Conservation (phyloP, 2,329 filamentous ascomycete genomes). For the Diplocarpon mali region DNA sequence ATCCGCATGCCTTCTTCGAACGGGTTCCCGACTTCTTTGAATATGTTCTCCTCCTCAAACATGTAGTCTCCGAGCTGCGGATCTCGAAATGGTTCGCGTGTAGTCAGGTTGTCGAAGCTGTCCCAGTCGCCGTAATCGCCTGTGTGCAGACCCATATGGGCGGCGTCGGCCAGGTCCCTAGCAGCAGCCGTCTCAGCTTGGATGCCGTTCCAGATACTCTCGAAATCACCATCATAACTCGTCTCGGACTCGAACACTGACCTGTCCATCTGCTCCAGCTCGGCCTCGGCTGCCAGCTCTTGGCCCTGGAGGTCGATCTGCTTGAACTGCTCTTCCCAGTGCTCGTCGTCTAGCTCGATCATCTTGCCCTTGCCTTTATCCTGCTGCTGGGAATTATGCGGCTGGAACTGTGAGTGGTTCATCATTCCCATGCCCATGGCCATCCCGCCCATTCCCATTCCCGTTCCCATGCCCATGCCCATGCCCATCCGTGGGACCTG, state of each 20-base stretch:
- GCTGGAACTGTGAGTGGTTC: constrained; percentile 32
- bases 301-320: constrained; percentile 61
- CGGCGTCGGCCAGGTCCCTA: constrained; percentile 57
- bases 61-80: constrained; percentile 80
- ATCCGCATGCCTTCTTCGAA: constrained; percentile 92
- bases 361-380: constrained; percentile 81
- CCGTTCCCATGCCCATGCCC: constrained; percentile 36
- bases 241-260: constrained; percentile 64
- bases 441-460: constrained; percentile 32
- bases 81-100: constrained; percentile 55
- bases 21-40: constrained; percentile 68
- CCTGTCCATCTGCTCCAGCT: constrained; percentile 84
- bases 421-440: constrained; percentile 33
- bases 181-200: constrained; percentile 62
- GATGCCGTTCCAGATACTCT: constrained; percentile 78
- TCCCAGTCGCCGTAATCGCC: constrained; percentile 75
- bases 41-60: constrained; percentile 91
- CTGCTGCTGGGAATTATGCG: constrained; percentile 33
- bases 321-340: constrained; percentile 96
- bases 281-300: constrained; percentile 36
- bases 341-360: constrained; percentile 83
- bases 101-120: constrained; percentile 57
- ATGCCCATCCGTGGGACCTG: constrained; percentile 47
- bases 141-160: constrained; percentile 52
- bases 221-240: constrained; percentile 74